Percentiles rank a stretch among this genome's conserved stretches.
phyloP scores from a whole-genome alignment of 345 rosid genomes.

The Rubroshorea leprosula region DNA sequence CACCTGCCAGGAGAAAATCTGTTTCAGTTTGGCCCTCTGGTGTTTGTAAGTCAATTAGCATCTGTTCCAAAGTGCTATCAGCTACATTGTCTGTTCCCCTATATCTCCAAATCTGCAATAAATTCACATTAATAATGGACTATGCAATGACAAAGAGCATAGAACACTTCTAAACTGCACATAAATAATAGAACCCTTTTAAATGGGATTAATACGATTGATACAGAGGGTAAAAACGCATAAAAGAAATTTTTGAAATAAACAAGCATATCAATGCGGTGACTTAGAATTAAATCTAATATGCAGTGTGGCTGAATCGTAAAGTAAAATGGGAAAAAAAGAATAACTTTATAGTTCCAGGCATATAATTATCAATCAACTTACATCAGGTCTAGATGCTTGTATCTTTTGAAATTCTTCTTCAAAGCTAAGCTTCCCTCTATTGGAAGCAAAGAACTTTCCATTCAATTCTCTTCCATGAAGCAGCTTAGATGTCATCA shows the following conservation, averaged over 20 bases:
- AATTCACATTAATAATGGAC: not conserved
- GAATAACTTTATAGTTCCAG: not conserved
- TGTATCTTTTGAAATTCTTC: conserved; percentile 59
- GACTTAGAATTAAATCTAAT: not conserved
- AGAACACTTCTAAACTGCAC: not conserved
- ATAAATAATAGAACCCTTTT: not conserved
- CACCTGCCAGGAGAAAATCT: conserved; percentile 49
- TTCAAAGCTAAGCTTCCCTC: conserved; percentile 43
- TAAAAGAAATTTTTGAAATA: not conserved
- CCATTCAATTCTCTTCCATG: conserved; percentile 65
- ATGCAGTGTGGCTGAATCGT: not conserved
- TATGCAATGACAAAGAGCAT: not conserved
- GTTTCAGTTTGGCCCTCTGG: conserved; percentile 41
- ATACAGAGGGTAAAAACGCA: not conserved
- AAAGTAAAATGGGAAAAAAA: not conserved
- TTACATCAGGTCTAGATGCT: conserved; percentile 65
- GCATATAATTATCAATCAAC: conserved; percentile 3
- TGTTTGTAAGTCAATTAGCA: conserved; percentile 35
- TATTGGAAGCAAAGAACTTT: conserved; percentile 24
- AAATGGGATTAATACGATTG: not conserved
- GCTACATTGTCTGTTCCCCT: conserved; percentile 26
- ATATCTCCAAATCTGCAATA: conserved; percentile 57
- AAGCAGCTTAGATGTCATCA: conserved; percentile 42
- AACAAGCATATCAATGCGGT: not conserved
- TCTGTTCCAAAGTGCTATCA: conserved; percentile 51